A percentile compares a stretch with the other conserved stretches of the same genome.
These are phyloP conservation scores for Ceratocystis cacaofunesta DNA, from an alignment of 2,329 filamentous ascomycete genomes.

Conservation along the genomic window DNA sequence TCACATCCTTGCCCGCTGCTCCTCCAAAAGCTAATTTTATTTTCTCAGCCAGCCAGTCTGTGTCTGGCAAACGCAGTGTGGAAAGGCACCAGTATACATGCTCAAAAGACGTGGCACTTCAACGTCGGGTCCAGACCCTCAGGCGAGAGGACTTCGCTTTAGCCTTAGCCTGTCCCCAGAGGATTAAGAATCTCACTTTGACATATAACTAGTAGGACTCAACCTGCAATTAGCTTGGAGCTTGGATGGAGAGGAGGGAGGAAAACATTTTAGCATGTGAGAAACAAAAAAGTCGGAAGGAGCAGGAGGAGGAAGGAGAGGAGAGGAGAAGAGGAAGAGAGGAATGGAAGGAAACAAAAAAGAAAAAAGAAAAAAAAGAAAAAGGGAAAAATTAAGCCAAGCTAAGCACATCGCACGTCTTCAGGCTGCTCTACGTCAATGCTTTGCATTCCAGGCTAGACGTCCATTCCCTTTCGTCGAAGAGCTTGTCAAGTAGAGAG, in stretches of 20 bases:
- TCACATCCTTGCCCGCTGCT: background rate
- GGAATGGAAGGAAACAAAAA: background rate
- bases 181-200: constrained; percentile 3
- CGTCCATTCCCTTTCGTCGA: background rate
- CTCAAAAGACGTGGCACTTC: background rate
- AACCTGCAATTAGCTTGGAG: background rate
- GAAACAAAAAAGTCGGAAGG: background rate
- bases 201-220: background rate
- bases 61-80: background rate
- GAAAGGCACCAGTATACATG: too few relatives aligned
- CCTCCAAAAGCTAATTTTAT: background rate
- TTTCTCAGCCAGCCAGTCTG: background rate
- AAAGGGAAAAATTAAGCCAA: background rate
- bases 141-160: background rate
- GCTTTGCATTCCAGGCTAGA: background rate
- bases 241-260: background rate
- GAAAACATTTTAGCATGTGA: background rate
- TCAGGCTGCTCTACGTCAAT: background rate
- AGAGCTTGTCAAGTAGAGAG: too few relatives aligned
- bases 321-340: background rate
- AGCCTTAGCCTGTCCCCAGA: background rate
- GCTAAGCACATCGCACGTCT: background rate
- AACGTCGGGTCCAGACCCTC: background rate
- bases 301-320: background rate
- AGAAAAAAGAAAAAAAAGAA: background rate